Conservation (phyloP, 768 basidiomycete species). For the Suillus subluteus region DNA sequence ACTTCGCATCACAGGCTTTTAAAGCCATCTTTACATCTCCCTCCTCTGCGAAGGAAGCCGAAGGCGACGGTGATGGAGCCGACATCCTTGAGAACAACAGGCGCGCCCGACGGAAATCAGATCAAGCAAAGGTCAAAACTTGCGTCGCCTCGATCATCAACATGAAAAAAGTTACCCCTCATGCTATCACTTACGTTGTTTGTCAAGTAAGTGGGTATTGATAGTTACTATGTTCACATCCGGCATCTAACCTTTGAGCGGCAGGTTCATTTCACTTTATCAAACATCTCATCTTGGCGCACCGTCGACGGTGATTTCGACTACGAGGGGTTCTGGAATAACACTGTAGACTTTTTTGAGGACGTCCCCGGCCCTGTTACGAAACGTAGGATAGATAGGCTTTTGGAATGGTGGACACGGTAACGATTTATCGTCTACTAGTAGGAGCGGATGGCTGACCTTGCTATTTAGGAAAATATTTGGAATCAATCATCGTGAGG, state of each 20-base stretch:
- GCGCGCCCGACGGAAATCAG: too few relatives aligned
- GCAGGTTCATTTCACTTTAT: conserved; percentile 21
- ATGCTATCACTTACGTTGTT: conserved; percentile 23
- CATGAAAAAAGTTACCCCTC: too few relatives aligned
- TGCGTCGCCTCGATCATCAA: too few relatives aligned
- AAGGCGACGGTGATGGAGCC: too few relatives aligned
- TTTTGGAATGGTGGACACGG: conserved; percentile 4
- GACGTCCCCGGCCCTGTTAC: conserved; percentile 15
- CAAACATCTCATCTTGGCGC: conserved; percentile 15
- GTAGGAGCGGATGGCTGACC: not conserved
- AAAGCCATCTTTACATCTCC: conserved; percentile 20
- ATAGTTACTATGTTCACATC: too few relatives aligned
- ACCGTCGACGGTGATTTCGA: conserved; percentile 20
- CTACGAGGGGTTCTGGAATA: conserved; percentile 27
- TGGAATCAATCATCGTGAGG: not conserved
- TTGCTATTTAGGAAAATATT: not conserved
- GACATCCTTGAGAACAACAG: too few relatives aligned
- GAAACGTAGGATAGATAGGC: not conserved
- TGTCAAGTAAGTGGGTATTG: conserved; percentile 19
- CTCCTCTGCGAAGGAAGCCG: conserved; percentile 12
- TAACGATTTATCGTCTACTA: not conserved
- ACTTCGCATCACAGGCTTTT: conserved; percentile 12
- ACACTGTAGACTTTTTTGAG: conserved; percentile 32
- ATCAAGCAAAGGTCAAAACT: too few relatives aligned
- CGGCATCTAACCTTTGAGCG: too few relatives aligned